Evolutionary conservation across 306 rosid genomes (phyloP).

Genomic region (Delonix regia): DNA sequence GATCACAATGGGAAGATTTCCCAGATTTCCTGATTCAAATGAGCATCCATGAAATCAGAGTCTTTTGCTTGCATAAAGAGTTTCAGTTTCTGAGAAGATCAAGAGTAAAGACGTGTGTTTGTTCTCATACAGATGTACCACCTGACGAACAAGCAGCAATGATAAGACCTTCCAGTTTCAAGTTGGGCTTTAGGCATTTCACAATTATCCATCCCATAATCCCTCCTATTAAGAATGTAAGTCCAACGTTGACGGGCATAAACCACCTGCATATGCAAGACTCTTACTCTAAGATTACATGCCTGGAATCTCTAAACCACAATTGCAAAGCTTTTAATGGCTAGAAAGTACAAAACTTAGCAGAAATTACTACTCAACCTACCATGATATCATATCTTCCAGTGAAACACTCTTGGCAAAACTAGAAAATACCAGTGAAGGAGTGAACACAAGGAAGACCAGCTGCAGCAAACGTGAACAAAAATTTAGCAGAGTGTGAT

Average conservation of each 20-base stretch:
- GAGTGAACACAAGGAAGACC: conserved; percentile 83
- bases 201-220: conserved; percentile 79
- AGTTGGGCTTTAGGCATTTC: conserved; percentile 69
- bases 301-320: no score
- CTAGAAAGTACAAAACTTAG: no score
- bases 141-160: conserved; percentile 84
- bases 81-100: not conserved
- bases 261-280: conserved; percentile 94
- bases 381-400: conserved; percentile 87
- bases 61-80: not conserved
- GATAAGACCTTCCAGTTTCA: conserved; percentile 78
- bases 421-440: conserved; percentile 74
- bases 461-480: conserved; percentile 61
- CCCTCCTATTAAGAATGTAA: conserved; percentile 83
- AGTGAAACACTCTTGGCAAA: conserved; percentile 78
- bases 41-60: not conserved
- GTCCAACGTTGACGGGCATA: conserved; percentile 78
- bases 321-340: no score
- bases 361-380: not conserved
- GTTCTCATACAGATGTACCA: conserved; percentile 17
- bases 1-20: conserved; percentile 76
- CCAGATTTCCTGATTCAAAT: conserved; percentile 78
- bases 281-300: no score
- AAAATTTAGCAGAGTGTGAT: no score
- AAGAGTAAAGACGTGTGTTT: not conserved